Percentiles rank a stretch among this genome's conserved stretches.
These are phyloP conservation scores for Wickerhamiella galacta DNA, from an alignment of 805 yeast species.

Conservation along the genomic window DNA sequence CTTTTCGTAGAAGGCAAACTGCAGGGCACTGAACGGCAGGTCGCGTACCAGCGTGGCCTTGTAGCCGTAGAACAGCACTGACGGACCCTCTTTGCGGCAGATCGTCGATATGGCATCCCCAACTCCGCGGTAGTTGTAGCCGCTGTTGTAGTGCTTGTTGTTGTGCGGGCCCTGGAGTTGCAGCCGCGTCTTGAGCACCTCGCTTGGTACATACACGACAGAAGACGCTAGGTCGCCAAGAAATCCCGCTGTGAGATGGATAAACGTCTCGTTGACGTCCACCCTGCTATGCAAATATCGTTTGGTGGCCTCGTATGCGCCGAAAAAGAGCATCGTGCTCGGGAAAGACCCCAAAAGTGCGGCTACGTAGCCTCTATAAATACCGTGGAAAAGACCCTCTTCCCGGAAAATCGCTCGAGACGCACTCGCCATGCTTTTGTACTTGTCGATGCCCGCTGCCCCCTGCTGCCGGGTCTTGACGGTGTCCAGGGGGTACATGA, in stretches of 20 bases:
- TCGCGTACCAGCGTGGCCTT: constrained; percentile 88
- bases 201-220: constrained; percentile 84
- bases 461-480: constrained; percentile 97
- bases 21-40: constrained; percentile 88
- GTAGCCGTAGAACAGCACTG: constrained; percentile 75
- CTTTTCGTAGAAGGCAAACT: constrained; percentile 86
- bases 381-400: constrained; percentile 73
- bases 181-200: constrained; percentile 79
- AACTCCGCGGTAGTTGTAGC: constrained; percentile 73
- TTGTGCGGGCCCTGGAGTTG: constrained; percentile 84
- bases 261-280: constrained; percentile 55
- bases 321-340: constrained; percentile 84
- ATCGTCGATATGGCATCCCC: constrained; percentile 54
- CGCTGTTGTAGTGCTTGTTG: constrained; percentile 61
- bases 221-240: constrained; percentile 88
- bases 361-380: constrained; percentile 85
- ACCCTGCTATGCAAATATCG: constrained; percentile 47
- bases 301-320: constrained; percentile 73
- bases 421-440: constrained; percentile 60
- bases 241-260: constrained; percentile 75
- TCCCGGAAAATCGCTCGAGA: constrained; percentile 57
- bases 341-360: constrained; percentile 83
- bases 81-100: constrained; percentile 48
- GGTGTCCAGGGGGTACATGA: constrained; percentile 92
- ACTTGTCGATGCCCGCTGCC: constrained; percentile 51